Conservation (phyloP, 1,284 basidiomycete genomes). For the Cyathus pygmaeus region DNA sequence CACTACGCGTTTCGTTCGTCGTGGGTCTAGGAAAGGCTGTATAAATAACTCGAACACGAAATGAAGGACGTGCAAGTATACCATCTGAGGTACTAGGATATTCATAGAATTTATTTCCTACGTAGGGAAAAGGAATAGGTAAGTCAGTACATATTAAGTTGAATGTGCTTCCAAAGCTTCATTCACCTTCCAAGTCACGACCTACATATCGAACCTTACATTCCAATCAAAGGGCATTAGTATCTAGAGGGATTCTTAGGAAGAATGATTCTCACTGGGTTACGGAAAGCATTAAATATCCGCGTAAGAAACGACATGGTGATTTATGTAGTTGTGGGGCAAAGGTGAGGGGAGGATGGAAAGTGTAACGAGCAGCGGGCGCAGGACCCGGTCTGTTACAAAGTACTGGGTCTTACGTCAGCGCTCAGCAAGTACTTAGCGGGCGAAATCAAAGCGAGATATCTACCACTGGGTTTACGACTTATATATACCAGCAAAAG, state of each 20-base stretch:
- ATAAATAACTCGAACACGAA: not conserved
- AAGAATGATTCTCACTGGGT: slow-evolving; percentile 27
- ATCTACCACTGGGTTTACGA: not conserved
- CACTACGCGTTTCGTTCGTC: slow-evolving; percentile 57
- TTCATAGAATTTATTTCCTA: slow-evolving; percentile 70
- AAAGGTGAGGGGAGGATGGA: not conserved
- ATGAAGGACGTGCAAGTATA: slow-evolving; percentile 15
- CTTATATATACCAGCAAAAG: not conserved
- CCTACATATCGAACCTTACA: slow-evolving; percentile 51
- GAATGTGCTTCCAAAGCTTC: not conserved
- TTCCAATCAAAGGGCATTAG: slow-evolving; percentile 16
- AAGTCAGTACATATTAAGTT: not conserved
- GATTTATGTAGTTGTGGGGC: not conserved
- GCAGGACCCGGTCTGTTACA: not conserved
- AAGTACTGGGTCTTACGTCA: too few species aligned
- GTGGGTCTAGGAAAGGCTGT: slow-evolving; percentile 31
- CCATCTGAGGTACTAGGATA: slow-evolving; percentile 48
- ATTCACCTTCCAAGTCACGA: slow-evolving; percentile 57
- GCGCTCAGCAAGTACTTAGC: too few species aligned
- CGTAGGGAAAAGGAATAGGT: not conserved
- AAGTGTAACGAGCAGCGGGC: not conserved
- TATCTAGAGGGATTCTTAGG: not conserved
- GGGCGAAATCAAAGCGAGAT: too few species aligned
- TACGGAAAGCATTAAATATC: slow-evolving; percentile 33
- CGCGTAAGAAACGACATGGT: slow-evolving; percentile 7